Base-by-base conservation (phyloP, 495 filamentous ascomycete species). In the Penicillium diatomitis region DNA sequence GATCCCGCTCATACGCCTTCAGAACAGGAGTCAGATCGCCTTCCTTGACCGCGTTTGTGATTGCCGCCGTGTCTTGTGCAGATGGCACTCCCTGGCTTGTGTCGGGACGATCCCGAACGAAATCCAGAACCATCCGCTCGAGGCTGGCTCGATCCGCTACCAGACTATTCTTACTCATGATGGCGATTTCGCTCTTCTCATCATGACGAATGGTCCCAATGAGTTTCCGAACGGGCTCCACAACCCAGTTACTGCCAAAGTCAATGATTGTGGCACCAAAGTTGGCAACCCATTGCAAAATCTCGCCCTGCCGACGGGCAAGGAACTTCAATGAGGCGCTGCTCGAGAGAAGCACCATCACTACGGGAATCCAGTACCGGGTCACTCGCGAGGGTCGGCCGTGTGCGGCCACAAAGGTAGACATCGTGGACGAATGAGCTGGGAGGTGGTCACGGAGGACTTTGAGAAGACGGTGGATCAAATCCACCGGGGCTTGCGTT, bases 61-160 rank as follows among this genome's bases (percentile, higher is more conserved):
- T 83, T 6, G 83, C 74, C 2, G 79, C 65, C 38, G 92, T 80
- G 56, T 94, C 75, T 10, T 60, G 42, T 4, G 58, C 52, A 8
- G 86, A 73, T 3, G 72, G 78, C 3, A 53, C 55, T 2, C 74
- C 73, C 11, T 64, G 63, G 8, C 74, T 68, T 2, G 72, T 60
- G 31, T 75, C 70, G 4, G 86, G 81, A 56, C 87, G 85, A 48
- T 95, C 88, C 10, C 82, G 69, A 5, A 88, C 85, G 69, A 97
- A 98, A 56, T 97, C 90, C 10, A 97, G 84, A 2, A 97, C 92
- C 92, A 98, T 98, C 34, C 92, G 82, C 63, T 98, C 92, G 38
- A 98, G 71, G 55, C 89, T 95, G 12, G 87, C 87, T 40, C 87
- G 81, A 56, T 98, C 92, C 11, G 88, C 89, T 61, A 85, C 79